A percentile compares a stretch with the other conserved stretches of the same genome.
Conservation (phyloP, 176 grass and related monocot species). For the Bothriochloa decipiens region DNA sequence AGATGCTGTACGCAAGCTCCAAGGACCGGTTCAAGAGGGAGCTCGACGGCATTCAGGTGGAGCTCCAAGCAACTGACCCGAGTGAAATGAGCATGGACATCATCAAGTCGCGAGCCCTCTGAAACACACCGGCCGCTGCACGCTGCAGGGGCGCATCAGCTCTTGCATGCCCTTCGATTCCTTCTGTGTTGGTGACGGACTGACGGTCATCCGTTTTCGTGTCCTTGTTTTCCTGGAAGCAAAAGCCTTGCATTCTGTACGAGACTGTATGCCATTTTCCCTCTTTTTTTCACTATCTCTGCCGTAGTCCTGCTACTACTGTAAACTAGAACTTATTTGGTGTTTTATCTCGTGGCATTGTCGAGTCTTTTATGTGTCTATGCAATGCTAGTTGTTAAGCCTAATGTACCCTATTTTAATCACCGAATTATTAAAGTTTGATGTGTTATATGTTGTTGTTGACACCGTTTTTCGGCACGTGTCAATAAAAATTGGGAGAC, state of each 20-base stretch:
- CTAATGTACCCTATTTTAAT: slow-evolving; percentile 44
- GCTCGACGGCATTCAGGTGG: slow-evolving; percentile 92
- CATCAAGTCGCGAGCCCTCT: slow-evolving; percentile 84
- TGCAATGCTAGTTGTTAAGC: slow-evolving; percentile 42
- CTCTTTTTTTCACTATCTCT: neutral
- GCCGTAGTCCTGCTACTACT: slow-evolving; percentile 49
- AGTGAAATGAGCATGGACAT: slow-evolving; percentile 99
- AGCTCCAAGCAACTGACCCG: slow-evolving; percentile 92
- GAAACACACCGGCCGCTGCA: slow-evolving; percentile 23
- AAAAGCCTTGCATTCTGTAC: slow-evolving; percentile 50
- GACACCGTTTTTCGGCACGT: too few species aligned
- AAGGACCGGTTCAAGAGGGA: slow-evolving; percentile 98
- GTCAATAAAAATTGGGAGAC: too few species aligned
- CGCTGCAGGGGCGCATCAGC: slow-evolving; percentile 25
- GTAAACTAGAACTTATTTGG: slow-evolving; percentile 64
- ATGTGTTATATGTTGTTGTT: too few species aligned
- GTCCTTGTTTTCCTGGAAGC: slow-evolving; percentile 56
- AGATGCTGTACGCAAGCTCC: slow-evolving; percentile 95
- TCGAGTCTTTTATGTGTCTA: slow-evolving; percentile 15
- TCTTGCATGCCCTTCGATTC: slow-evolving; percentile 38
- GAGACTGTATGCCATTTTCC: slow-evolving; percentile 53
- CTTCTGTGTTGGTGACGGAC: slow-evolving; percentile 17
- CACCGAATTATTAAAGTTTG: neutral
- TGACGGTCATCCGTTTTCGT: slow-evolving; percentile 43
- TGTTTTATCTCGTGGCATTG: slow-evolving; percentile 28